These are phyloP conservation scores for Entamoeba invadens DNA, from an alignment of 208 protist genomes.

Conservation along the genomic window DNA sequence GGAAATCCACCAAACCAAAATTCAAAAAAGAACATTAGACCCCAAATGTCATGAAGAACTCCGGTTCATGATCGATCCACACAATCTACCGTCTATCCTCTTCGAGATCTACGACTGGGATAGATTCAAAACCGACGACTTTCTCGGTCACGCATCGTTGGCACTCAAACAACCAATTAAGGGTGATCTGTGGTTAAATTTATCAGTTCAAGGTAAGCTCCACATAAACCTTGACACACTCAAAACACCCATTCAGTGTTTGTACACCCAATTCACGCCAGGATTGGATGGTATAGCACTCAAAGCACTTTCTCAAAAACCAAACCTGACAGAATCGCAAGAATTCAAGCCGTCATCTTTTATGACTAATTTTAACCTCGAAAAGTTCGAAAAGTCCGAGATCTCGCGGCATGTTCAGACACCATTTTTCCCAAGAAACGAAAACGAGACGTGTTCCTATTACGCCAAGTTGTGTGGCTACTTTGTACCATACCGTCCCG, in stretches of 20 bases:
- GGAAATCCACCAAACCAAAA: background rate
- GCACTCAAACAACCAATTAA: background rate
- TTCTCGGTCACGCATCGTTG: background rate
- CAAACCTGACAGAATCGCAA: background rate
- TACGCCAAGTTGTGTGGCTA: too few species aligned
- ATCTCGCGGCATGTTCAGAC: too few species aligned
- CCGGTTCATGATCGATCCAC: background rate
- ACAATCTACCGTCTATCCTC: background rate
- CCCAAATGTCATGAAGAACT: background rate
- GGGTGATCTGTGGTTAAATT: background rate
- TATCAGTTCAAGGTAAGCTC: background rate
- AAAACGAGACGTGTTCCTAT: too few species aligned
- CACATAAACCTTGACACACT: background rate
- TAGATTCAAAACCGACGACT: background rate
- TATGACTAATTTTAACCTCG: too few species aligned
- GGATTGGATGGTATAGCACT: background rate
- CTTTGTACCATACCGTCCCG: too few species aligned
- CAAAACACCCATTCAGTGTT: background rate
- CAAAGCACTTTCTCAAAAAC: background rate
- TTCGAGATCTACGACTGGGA: background rate
- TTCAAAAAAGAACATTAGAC: background rate
- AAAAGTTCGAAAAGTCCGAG: too few species aligned
- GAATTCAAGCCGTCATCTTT: background rate
- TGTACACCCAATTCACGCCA: background rate
- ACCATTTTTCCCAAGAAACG: too few species aligned